These are phyloP conservation scores for Thermochaetoides dissita DNA, from an alignment of 2,329 filamentous ascomycete species.

Conservation along the genomic window DNA sequence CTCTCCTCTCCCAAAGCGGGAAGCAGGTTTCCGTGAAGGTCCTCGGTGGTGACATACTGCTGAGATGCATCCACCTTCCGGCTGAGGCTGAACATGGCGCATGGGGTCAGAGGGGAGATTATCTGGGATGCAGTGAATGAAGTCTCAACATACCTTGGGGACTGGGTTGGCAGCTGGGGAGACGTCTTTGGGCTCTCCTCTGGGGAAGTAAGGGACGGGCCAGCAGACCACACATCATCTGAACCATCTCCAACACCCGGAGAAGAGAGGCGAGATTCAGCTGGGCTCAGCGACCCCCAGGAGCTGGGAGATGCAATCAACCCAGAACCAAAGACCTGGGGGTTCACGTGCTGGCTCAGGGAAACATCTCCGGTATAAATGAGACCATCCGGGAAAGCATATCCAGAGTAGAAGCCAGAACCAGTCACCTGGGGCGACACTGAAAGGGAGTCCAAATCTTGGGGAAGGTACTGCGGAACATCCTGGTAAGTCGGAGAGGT, in stretches of 20 bases:
- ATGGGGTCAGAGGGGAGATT: too few species aligned
- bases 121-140: constrained; percentile 14
- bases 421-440: constrained; percentile 30
- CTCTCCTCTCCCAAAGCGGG: constrained; percentile 21
- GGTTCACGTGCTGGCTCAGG: constrained; percentile 39
- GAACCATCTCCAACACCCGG: constrained; percentile 34
- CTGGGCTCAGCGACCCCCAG: constrained; percentile 39
- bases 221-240: constrained; percentile 33
- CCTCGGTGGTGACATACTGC: constrained; percentile 23
- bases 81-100: constrained; percentile 20
- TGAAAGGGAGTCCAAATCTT: constrained; percentile 34
- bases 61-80: constrained; percentile 23
- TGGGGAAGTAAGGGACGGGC: constrained; percentile 27
- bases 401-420: constrained; percentile 29
- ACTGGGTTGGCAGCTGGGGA: constrained; percentile 34
- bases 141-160: constrained; percentile 36
- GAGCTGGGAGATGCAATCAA: constrained; percentile 37
- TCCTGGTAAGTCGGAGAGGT: constrained; percentile 28
- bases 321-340: constrained; percentile 39
- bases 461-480: constrained; percentile 37
- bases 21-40: constrained; percentile 23
- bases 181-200: constrained; percentile 34
- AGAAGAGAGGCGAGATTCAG: constrained; percentile 37
- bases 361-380: constrained; percentile 26
- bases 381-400: constrained; percentile 25